These are phyloP conservation scores for Raddia distichophylla DNA, from an alignment of 176 grass and related monocot genomes.

Conservation along the genomic window DNA sequence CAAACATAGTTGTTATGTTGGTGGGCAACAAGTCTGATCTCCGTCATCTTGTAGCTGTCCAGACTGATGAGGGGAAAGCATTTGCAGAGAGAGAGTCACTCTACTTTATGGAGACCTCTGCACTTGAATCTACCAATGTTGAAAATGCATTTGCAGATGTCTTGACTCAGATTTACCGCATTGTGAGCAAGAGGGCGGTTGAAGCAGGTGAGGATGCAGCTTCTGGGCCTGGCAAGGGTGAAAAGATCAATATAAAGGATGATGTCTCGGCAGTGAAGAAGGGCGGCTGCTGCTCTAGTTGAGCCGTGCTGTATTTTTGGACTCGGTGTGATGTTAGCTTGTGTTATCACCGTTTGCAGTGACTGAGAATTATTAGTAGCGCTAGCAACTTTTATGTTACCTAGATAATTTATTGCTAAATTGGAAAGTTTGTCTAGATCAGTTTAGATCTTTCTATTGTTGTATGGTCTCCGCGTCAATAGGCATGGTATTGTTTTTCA, in stretches of 20 bases:
- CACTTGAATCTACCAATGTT: constrained; percentile 82
- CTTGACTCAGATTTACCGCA: constrained; percentile 80
- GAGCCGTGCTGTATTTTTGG: constrained; percentile 32
- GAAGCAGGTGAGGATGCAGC: constrained; percentile 63
- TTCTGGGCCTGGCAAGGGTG: constrained; percentile 69
- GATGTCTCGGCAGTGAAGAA: constrained; percentile 75
- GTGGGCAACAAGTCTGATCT: constrained; percentile 93
- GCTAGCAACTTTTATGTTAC: constrained; percentile 43
- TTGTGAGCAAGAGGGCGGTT: constrained; percentile 75
- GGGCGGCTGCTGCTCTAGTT: constrained; percentile 81
- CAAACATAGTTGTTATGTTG: constrained; percentile 92
- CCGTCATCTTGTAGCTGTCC: constrained; percentile 73
- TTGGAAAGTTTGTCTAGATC: constrained; percentile 43
- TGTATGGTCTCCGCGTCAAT: constrained; percentile 38
- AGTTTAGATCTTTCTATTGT: constrained; percentile 43
- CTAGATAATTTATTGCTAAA: constrained; percentile 48
- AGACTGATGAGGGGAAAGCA: constrained; percentile 69
- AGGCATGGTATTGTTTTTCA: constrained; percentile 36
- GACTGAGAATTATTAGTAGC: constrained; percentile 45
- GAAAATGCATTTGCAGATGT: constrained; percentile 85
- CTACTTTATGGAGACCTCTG: constrained; percentile 96
- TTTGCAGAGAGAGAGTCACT: constrained; percentile 80
- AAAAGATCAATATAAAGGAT: constrained; percentile 88
- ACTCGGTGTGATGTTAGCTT: constrained; percentile 40
- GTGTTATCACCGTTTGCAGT: constrained; percentile 39